Base-by-base conservation (phyloP, 257 asterid species). In the Plantago elongata region DNA sequence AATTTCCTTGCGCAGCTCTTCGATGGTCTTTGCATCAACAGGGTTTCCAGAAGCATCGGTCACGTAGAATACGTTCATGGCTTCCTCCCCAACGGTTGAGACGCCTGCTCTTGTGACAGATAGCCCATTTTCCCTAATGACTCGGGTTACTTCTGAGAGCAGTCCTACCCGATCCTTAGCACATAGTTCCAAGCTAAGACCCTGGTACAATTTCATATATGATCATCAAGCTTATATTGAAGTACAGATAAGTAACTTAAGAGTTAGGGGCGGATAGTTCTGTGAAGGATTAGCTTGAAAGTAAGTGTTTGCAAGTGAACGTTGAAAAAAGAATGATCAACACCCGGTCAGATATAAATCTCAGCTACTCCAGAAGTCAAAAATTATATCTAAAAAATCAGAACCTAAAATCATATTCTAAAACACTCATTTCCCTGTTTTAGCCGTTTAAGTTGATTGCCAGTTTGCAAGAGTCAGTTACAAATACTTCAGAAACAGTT, bases 91-190 rank as follows among this genome's bases (percentile, higher is more conserved):
- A 5, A 89, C 79, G 0, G 97, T 92, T 13, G 95, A 72, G 11
- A 92, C 95, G 0, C 97, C 96, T 37, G 97, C 99, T 71, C 99
- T 81, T 11, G 86, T 84, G 13, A 92, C 99, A 2, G 89, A 81
- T 5, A 92, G 90, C 37, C 97, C 96, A 16, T 85, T 77, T 70
- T 92, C 99, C 67, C 96, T 77, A 9, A 92, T 88, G 55, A 92
- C 77, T 74, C 99, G 78, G 13, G 97, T 92, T 16, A 86, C 97
- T 67, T 92, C 94, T 1, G 96, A 89, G 52, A 92, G 90, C 54
- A 92, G 75, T 5, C 97, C 99, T n/a, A 92, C 94, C 27, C 97
- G 81, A 74, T 92, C 99, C 79, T 89, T 89, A 45, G 99, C 97
- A 17, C 99, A 79, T 47, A 92, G 78, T 72, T 92, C 97, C 69